Evolutionary conservation across 345 rosid species (phyloP).

Genomic region (Microcos paniculata): DNA sequence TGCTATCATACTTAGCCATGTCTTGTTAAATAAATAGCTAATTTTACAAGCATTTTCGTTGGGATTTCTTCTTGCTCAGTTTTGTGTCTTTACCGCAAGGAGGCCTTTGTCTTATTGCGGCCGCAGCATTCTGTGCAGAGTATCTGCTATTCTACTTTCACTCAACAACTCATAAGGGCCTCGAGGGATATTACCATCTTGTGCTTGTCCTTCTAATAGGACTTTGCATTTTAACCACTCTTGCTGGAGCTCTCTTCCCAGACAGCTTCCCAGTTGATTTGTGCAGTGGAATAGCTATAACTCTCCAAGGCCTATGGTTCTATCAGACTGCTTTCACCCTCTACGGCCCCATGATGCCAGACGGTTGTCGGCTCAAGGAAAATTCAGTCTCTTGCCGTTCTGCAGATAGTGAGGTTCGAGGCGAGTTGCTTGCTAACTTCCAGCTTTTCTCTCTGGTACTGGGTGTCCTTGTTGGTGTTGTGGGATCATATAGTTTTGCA

Average conservation of each 20-base stretch:
- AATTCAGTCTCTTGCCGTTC: conserved; percentile 52
- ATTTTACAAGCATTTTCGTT: neutral
- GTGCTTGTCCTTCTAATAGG: conserved; percentile 75
- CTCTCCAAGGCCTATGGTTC: conserved; percentile 98
- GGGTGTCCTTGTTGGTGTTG: conserved; percentile 62
- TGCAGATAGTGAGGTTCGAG: conserved; percentile 53
- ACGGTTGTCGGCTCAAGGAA: conserved; percentile 61
- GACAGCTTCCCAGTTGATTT: conserved; percentile 83
- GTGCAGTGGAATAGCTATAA: conserved; percentile 66
- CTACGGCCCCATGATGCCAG: conserved; percentile 93
- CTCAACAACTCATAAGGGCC: conserved; percentile 94
- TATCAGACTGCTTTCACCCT: conserved; percentile 94
- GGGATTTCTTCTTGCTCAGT: conserved; percentile 33
- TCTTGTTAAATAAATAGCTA: neutral
- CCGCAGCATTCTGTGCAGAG: conserved; percentile 83
- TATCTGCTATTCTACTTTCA: conserved; percentile 84
- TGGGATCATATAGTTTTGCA: conserved; percentile 50
- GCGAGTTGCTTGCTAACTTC: conserved; percentile 80
- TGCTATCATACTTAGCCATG: neutral
- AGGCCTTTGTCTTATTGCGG: conserved; percentile 71
- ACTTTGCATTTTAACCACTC: conserved; percentile 59
- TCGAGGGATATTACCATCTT: conserved; percentile 94
- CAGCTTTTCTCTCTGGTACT: conserved; percentile 73
- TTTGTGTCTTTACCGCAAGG: conserved; percentile 71
- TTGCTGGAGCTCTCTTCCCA: conserved; percentile 74